Base-by-base conservation (phyloP, 352 stramenopile species). In the Bremia lactucae region DNA sequence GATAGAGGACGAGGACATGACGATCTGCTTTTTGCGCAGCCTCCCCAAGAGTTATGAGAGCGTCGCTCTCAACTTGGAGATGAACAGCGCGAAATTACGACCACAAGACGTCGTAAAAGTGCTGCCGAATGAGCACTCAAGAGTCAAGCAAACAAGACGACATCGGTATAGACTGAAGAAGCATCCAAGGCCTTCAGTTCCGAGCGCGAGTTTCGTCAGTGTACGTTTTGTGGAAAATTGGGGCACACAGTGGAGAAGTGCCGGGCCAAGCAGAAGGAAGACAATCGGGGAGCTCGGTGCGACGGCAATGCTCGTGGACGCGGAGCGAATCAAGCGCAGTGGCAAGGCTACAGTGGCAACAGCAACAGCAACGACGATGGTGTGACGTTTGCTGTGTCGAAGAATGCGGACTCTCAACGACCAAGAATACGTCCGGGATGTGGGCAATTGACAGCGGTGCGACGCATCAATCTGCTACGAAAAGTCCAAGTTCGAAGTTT, bases 261-360 rank as follows among this genome's bases (percentile, higher is more conserved):
- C n/a, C n/a, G 34, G 18, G 26, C 18, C 34, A 40, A 40, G 34
- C 19, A 40, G 34, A 40, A 40, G 4, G 34, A 40, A 6, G 16
- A 28, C 0, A 15, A 15, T 21, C 34, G 16, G 26, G 34, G 34
- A 18, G 21, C 21, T 40, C 34, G 34, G 16, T 4, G 34, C 34
- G 34, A 19, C 34, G 18, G 34, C 19, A 2, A 40, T 1, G 18
- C 15, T 15, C 34, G 16, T 40, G 34, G 9, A 28, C 34, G 34
- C 34, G 34, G 34, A 40, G 9, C 34, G 1, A 40, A 40, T n/a
- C n/a, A n/a, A n/a, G n/a, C n/a, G n/a, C n/a, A 18, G 5, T 35
- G 6, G n/a, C n/a, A n/a, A n/a, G n/a, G n/a, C n/a, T 3, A 29
- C 3, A 11, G 1, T 29, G 8, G 24, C 24, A 13, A 29, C 24